Base-by-base conservation (phyloP, 1,284 basidiomycete species). In the Moesziomyces sp. region DNA sequence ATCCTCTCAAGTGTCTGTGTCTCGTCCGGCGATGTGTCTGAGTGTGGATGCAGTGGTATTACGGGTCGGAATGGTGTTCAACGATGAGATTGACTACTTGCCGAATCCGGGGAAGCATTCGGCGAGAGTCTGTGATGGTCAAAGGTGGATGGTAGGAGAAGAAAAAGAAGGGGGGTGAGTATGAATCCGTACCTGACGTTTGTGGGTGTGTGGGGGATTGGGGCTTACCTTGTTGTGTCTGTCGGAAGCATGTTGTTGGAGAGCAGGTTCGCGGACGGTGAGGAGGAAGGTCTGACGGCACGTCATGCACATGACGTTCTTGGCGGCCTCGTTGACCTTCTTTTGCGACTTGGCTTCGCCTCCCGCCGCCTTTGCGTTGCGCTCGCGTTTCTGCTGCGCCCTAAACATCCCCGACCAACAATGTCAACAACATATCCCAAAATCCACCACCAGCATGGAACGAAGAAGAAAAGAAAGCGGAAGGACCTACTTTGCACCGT, bases 271-370 rank as follows among this genome's bases (percentile, higher is more conserved):
- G 57, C 86, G 85, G 33, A 86, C 83, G 1, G 86, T 87, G 42
- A 83, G 73, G 69, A 87, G 85, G 85, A 87, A 87, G 14, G 85
- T 85, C 61, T 85, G 84, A 69, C 84, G 85, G 77, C 87, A 87
- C 43, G 84, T 81, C 38, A 79, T 78, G 74, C 87, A 87, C 77
- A 86, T 83, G 71, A 87, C 85, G 50, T 79, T 84, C 63, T 84
- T 84, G 23, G 87, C 86, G 7, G 86, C 85, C 81, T 84, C 83
- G 73, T 83, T 83, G 19, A 71, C 63, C 58, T 83, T 83, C 23
- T 79, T 68, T 60, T 83, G 82, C 40, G 79, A 81, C 55, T 76
- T 81, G 23, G 82, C 70, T 7, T 71, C 77, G 14, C 74, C 75
- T 14, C 58, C 56, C 6, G 68, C 78, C 3, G 74, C 66, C 54